Evolutionary conservation across 345 rosid genomes (phyloP).

Genomic region (Euphorbia peplus): DNA sequence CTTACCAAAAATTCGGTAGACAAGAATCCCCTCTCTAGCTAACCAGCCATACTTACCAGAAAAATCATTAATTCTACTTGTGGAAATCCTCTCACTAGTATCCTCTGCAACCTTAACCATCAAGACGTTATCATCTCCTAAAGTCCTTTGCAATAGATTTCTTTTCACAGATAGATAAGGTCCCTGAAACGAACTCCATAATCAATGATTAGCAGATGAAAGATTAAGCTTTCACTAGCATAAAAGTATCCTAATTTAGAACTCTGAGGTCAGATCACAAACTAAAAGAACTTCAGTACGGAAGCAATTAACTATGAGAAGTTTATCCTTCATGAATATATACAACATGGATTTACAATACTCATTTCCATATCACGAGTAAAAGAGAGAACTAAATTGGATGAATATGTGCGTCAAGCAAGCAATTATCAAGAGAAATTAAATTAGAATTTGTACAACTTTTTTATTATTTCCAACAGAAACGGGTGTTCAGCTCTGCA

Average conservation of each 20-base stretch:
- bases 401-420: not conserved
- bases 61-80: conserved; percentile 4
- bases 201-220: not conserved
- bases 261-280: too few relatives aligned
- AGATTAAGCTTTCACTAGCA: not conserved
- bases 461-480: not conserved
- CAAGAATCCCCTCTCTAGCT: conserved; percentile 52
- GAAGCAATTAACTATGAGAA: too few relatives aligned
- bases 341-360: not conserved
- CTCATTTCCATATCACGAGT: not conserved
- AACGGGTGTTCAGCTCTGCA: not conserved
- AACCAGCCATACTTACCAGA: conserved; percentile 30
- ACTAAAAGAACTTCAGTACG: too few relatives aligned
- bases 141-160: conserved; percentile 58
- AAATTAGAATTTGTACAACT: not conserved
- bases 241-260: not conserved
- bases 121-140: conserved; percentile 82
- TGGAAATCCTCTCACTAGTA: conserved; percentile 8
- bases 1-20: conserved; percentile 76
- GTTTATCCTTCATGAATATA: not conserved
- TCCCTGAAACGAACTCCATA: conserved; percentile 41
- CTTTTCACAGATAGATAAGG: conserved; percentile 40
- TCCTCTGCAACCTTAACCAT: conserved; percentile 53
- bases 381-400: not conserved
- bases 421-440: not conserved